Base-by-base conservation (phyloP, 2,329 filamentous ascomycete species). In the Penicillium sp. region DNA sequence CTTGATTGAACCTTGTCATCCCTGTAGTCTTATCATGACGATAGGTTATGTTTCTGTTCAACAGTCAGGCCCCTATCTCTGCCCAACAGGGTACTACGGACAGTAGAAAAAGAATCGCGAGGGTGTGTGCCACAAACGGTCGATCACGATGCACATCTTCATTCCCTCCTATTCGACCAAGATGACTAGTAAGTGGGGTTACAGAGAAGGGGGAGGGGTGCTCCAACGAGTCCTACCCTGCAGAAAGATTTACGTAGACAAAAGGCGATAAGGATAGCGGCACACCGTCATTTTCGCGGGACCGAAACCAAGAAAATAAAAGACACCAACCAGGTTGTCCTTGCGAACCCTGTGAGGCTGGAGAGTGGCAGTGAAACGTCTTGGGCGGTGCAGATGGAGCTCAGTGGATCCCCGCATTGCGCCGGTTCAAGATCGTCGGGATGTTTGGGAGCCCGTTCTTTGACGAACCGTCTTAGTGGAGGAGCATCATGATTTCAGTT, bases 311-410 rank as follows among this genome's bases (percentile, higher is more conserved):
- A 31, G 29, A 21, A 24, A 39, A 29, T 19, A 21, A 21, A 52
- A 45, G 21, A 55, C 33, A 44, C 37, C 27, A 26, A 49, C 55
- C 51, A 41, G 33, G 16, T 27, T 33, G 33, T 39, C 16, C 26
- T 27, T 22, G 33, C 55, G 52, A 58, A 57, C 52, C 33, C 48
- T 44, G 49, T 69, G 68, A 70, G 68, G 68, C 64, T 70, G 62
- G 61, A 56, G 60, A 58, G 68, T 71, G 69, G 69, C 70, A 70
- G 70, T 69, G 68, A 65, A 62, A 63, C 52, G 53, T 49, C 65
- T 61, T 19, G 59, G 67, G 68, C 66, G 69, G 69, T 71, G 68
- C 67, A 65, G 57, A 62, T 59, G 58, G 37, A 52, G 57, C 56
- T 48, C 52, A 58, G 58, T 58, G 61, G 52, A 61, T 58, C 62